phyloP scores from a whole-genome alignment of 805 yeast species.

The Lipomyces starkeyi region DNA sequence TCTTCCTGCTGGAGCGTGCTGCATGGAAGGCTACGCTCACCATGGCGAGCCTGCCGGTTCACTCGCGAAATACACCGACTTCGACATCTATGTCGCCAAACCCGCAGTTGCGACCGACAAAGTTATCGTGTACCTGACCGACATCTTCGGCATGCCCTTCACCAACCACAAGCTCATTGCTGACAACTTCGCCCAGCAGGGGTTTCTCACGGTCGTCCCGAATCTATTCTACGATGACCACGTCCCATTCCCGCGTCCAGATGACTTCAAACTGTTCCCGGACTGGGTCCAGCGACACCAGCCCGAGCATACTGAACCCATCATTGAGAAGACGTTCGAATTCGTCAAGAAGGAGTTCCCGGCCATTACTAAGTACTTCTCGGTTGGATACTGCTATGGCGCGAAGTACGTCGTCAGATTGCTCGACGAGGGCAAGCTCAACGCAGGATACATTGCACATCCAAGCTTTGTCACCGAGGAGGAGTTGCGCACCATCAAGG shows the following conservation, averaged over 20 bases:
- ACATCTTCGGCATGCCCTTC: constrained; percentile 64
- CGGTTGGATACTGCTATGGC: constrained; percentile 79
- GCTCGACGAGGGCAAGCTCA: constrained; percentile 45
- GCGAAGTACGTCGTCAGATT: constrained; percentile 65
- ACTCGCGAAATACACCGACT: constrained; percentile 17
- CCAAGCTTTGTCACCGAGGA: constrained; percentile 72
- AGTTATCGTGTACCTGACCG: constrained; percentile 65
- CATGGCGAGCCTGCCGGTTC: constrained; percentile 31
- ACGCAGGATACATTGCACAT: constrained; percentile 73
- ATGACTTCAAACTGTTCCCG: constrained; percentile 27
- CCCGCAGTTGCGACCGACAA: constrained; percentile 50
- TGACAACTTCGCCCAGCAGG: constrained; percentile 53
- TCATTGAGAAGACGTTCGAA: constrained; percentile 55
- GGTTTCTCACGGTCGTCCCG: constrained; percentile 66
- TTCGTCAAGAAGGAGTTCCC: constrained; percentile 50
- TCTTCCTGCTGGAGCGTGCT: constrained; percentile 44
- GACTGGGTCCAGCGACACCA: constrained; percentile 57
- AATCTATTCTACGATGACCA: constrained; percentile 63
- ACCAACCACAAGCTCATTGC: constrained; percentile 55
- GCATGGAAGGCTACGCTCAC: constrained; percentile 43
- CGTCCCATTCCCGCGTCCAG: constrained; percentile 43
- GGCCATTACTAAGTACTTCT: constrained; percentile 51
- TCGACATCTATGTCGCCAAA: constrained; percentile 49
- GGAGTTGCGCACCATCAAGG: constrained; percentile 64
- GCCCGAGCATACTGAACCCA: constrained; percentile 51